phyloP scores from a whole-genome alignment of 768 basidiomycete species.

The Mycena capillaripes region DNA sequence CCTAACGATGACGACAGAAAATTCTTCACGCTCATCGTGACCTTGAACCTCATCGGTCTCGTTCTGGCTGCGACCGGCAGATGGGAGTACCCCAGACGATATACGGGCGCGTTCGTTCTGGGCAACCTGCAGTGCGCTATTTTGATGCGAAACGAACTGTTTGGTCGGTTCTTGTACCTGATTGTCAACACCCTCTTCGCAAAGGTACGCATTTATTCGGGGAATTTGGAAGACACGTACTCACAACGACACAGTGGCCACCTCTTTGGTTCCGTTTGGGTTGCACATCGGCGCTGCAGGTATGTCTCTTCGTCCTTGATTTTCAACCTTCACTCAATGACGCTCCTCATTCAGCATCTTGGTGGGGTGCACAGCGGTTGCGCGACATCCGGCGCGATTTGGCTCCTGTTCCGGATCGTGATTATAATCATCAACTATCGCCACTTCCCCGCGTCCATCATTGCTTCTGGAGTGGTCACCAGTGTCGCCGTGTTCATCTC shows the following conservation, averaged over 20 bases:
- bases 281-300: slow-evolving; percentile 79
- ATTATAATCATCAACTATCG: slow-evolving; percentile 65
- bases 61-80: slow-evolving; percentile 70
- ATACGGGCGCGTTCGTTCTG: slow-evolving; percentile 79
- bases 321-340: too few species aligned
- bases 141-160: slow-evolving; percentile 86
- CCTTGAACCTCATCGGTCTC: slow-evolving; percentile 72
- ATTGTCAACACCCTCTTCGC: slow-evolving; percentile 81
- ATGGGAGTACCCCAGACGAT: slow-evolving; percentile 77
- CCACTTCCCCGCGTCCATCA: slow-evolving; percentile 65
- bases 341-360: slow-evolving; percentile 85
- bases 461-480: slow-evolving; percentile 74
- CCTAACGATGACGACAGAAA: slow-evolving; percentile 59
- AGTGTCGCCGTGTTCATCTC: slow-evolving; percentile 70
- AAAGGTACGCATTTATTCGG: slow-evolving; percentile 62
- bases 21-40: slow-evolving; percentile 76
- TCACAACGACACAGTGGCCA: slow-evolving; percentile 54
- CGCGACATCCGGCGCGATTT: slow-evolving; percentile 79
- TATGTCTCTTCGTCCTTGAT: too few species aligned
- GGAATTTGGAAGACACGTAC: neutral
- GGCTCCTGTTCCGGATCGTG: slow-evolving; percentile 76
- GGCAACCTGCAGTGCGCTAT: slow-evolving; percentile 83
- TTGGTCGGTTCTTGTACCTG: slow-evolving; percentile 80
- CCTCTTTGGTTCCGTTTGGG: slow-evolving; percentile 75
- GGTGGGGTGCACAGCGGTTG: slow-evolving; percentile 91